Evolutionary conservation across 371 early-diverging fungal species (phyloP).

Genomic region (Zychaea mexicana): DNA sequence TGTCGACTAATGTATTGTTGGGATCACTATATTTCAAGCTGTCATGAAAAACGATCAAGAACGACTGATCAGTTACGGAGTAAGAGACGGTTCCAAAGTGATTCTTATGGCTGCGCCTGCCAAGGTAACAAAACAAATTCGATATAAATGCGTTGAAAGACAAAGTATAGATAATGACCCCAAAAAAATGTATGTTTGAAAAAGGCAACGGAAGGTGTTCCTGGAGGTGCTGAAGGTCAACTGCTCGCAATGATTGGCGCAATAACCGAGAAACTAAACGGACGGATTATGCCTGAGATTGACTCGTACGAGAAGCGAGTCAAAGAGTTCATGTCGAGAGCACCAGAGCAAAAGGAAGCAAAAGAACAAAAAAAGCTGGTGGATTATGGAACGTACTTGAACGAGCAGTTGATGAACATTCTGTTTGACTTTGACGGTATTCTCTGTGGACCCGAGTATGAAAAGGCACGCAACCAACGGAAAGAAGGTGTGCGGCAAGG

Average conservation of each 20-base stretch:
- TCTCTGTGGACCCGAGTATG: constrained; percentile 9
- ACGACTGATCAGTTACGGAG: constrained; percentile 16
- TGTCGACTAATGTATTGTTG: background rate
- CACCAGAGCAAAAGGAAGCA: background rate
- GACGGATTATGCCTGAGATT: constrained; percentile 19
- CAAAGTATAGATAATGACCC: too few species aligned
- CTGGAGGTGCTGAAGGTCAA: constrained; percentile 1
- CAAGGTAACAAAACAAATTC: too few species aligned
- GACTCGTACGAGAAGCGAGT: constrained; percentile 22
- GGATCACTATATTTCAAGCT: constrained; percentile 7
- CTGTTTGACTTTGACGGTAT: constrained; percentile 27
- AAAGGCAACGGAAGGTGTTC: background rate
- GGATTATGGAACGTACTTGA: constrained; percentile 20
- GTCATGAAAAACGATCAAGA: constrained; percentile 26
- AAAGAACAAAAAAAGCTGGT: constrained; percentile 20
- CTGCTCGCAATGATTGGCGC: constrained; percentile 5
- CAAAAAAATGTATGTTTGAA: background rate
- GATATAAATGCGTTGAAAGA: background rate
- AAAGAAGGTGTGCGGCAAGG: constrained; percentile 18
- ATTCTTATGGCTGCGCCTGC: constrained; percentile 14
- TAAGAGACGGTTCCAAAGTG: constrained; percentile 20
- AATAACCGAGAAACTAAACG: constrained; percentile 9
- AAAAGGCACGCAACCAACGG: constrained; percentile 19
- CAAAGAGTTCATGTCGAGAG: constrained; percentile 4
- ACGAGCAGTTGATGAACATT: constrained; percentile 25